Percentiles rank a stretch among this genome's conserved stretches.
Evolutionary conservation across 805 yeast species (phyloP).

Genomic region (Zygosaccharomyces kombuchaensis): DNA sequence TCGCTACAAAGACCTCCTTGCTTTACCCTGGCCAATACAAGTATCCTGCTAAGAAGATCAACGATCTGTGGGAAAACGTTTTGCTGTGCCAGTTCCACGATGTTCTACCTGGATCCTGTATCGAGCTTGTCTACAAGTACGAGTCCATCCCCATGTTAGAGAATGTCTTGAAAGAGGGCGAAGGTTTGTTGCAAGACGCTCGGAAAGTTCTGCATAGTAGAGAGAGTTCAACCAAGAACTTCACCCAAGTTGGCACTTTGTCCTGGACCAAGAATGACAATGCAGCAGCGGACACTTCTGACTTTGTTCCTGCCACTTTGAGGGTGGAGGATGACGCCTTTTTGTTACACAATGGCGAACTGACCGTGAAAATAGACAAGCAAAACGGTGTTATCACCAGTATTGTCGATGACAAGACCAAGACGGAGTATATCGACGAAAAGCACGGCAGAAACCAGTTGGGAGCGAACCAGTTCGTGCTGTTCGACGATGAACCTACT

Average conservation of each 20-base stretch:
- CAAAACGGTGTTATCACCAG: conserved; percentile 61
- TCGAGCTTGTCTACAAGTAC: conserved; percentile 85
- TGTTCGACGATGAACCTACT: conserved; percentile 87
- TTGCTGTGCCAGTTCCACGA: conserved; percentile 94
- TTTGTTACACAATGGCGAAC: conserved; percentile 55
- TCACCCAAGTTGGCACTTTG: conserved; percentile 45
- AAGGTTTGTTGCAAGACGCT: conserved; percentile 49
- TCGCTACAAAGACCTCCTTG: conserved; percentile 71
- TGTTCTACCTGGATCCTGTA: conserved; percentile 95
- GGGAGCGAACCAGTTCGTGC: conserved; percentile 76
- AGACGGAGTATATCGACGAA: conserved; percentile 64
- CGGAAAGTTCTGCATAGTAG: conserved; percentile 38
- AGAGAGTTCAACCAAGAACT: conserved; percentile 8
- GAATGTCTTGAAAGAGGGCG: conserved; percentile 50
- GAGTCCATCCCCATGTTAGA: conserved; percentile 79
- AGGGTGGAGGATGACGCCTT: conserved; percentile 35
- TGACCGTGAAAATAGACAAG: conserved; percentile 51
- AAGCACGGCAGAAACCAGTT: conserved; percentile 48
- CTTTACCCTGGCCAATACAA: conserved; percentile 44
- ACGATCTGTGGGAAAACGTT: conserved; percentile 80
- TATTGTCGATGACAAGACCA: conserved; percentile 53
- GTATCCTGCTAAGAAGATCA: conserved; percentile 69
- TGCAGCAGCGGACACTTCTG: conserved; percentile 30
- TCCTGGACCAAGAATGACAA: conserved; percentile 47
- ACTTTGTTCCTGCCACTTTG: conserved; percentile 4